A percentile compares a stretch with the other conserved stretches of the same genome.
These are phyloP conservation scores for Colletotrichum lindemuthianum DNA, from an alignment of 2,329 filamentous ascomycete species.

Conservation along the genomic window DNA sequence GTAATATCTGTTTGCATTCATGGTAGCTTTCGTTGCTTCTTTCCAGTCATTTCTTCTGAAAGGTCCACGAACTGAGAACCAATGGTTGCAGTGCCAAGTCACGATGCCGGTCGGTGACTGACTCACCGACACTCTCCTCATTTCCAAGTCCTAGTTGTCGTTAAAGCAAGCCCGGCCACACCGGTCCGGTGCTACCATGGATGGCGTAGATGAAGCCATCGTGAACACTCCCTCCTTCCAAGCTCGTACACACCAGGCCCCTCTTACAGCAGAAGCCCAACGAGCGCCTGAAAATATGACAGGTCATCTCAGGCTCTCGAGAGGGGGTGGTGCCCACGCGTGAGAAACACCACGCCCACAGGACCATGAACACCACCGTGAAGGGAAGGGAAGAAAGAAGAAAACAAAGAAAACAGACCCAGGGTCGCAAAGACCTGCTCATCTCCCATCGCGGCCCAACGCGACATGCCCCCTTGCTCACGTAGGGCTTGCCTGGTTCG, in stretches of 20 bases:
- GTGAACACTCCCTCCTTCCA: slow-evolving; percentile 1
- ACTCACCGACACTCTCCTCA: background rate
- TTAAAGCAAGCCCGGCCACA: background rate
- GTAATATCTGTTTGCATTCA: too few species aligned
- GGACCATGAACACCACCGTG: background rate
- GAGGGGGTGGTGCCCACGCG: background rate
- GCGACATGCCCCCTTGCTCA: background rate
- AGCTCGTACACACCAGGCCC: background rate
- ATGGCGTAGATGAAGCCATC: slow-evolving; percentile 21
- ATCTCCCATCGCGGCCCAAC: slow-evolving; percentile 28
- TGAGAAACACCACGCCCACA: slow-evolving; percentile 9
- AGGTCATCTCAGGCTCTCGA: background rate
- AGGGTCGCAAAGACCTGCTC: background rate
- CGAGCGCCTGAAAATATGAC: slow-evolving; percentile 3
- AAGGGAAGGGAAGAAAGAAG: background rate
- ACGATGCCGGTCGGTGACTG: background rate
- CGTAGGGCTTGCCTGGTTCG: slow-evolving; percentile 4
- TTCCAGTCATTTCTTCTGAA: too few species aligned
- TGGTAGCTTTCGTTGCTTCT: too few species aligned
- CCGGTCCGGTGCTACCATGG: background rate
- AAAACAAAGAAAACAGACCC: background rate
- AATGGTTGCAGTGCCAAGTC: too few species aligned
- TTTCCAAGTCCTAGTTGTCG: background rate
- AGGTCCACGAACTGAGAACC: too few species aligned
- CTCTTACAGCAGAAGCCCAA: background rate